phyloP scores from a whole-genome alignment of 192 early-diverging fungal species.

The Coemansia sp. region DNA sequence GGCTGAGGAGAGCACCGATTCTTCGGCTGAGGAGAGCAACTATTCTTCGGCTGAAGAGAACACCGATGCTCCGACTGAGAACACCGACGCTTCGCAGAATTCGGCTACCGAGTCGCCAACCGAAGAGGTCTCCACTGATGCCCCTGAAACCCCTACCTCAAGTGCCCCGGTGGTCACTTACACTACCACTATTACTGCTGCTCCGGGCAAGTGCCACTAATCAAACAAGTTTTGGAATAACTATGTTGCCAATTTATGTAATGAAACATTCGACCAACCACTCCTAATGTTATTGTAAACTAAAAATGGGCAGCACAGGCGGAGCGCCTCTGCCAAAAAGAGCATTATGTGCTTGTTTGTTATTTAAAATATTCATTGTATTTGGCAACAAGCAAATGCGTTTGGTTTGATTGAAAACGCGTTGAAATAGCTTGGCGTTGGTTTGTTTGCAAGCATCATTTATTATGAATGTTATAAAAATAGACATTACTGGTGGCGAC shows the following conservation, averaged over 20 bases:
- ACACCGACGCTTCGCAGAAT: neutral
- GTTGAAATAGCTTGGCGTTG: neutral
- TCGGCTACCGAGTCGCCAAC: conserved; percentile 3
- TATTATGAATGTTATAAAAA: neutral
- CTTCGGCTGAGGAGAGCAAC: neutral
- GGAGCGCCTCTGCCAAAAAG: neutral
- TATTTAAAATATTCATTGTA: neutral
- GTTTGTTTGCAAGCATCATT: neutral
- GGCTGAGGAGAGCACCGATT: neutral
- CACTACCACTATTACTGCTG: conserved; percentile 5
- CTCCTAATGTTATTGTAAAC: neutral
- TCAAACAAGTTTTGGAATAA: neutral
- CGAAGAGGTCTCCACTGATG: conserved; percentile 10
- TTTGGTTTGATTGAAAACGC: neutral
- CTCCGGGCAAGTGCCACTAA: conserved; percentile 40
- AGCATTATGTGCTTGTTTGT: neutral
- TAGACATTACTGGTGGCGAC: neutral
- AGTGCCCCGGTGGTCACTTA: conserved; percentile 16
- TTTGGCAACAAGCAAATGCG: neutral
- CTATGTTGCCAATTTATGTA: neutral
- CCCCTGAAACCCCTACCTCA: conserved; percentile 11
- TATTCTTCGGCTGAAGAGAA: neutral
- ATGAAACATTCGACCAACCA: neutral
- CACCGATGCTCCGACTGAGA: neutral
- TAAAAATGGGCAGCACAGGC: neutral